Evolutionary conservation across 495 filamentous ascomycete species (phyloP).

Genomic region (Halenospora varia): DNA sequence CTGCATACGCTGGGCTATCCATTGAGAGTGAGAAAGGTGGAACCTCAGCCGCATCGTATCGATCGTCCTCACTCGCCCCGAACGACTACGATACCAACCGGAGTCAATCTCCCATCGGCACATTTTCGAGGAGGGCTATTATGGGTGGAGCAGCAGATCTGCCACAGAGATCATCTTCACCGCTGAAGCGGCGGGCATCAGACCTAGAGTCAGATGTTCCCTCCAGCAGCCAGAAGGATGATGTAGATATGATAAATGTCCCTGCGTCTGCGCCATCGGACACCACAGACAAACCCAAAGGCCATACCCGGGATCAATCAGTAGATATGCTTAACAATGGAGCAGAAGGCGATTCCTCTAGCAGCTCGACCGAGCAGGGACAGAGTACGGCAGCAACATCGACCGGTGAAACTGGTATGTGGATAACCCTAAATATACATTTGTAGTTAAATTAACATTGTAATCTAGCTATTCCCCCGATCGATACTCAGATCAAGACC

Average conservation of each 20-base stretch:
- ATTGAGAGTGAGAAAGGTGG: conserved; percentile 60
- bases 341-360: conserved; percentile 1
- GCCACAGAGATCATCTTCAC: conserved; percentile 49
- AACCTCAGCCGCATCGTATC: conserved; percentile 12
- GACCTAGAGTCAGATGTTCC: conserved; percentile 40
- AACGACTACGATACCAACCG: conserved; percentile 24
- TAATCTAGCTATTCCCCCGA: conserved; percentile 39
- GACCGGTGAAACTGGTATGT: conserved; percentile 12
- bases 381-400: background rate
- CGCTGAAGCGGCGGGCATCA: conserved; percentile 49
- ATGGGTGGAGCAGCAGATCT: conserved; percentile 50
- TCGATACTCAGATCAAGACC: conserved; percentile 73
- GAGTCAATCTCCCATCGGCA: conserved; percentile 34
- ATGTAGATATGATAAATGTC: conserved; percentile 45
- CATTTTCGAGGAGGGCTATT: conserved; percentile 39
- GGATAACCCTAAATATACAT: background rate
- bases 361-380: background rate
- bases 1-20: conserved; percentile 68
- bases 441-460: background rate
- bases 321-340: conserved; percentile 21
- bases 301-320: conserved; percentile 11
- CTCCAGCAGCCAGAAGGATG: conserved; percentile 27
- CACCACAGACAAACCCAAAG: background rate
- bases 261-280: conserved; percentile 21
- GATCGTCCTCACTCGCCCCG: conserved; percentile 17